phyloP scores from a whole-genome alignment of 1,139 yeast genomes.

The Saccharomyces hybrid region DNA sequence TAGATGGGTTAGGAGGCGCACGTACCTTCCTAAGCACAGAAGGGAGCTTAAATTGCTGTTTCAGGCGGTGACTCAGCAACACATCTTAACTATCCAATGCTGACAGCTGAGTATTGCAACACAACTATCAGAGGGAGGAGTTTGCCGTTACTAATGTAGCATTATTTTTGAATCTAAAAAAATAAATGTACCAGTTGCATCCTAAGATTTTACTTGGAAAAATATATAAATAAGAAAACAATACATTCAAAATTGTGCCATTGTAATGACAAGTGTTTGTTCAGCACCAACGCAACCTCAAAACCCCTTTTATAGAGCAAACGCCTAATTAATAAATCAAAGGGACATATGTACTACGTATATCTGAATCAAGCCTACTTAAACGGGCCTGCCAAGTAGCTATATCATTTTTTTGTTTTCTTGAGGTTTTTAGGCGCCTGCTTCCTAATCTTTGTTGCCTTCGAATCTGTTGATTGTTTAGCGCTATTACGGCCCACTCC shows the following conservation, averaged over 20 bases:
- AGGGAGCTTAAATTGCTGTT: no score
- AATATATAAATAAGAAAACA: background rate
- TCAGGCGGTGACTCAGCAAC: no score
- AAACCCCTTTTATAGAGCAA: background rate
- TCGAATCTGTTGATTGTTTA: constrained; percentile 1
- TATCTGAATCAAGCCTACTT: background rate
- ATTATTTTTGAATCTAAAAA: no score
- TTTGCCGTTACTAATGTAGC: background rate
- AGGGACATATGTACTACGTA: background rate
- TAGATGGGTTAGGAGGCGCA: no score
- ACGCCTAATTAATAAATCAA: background rate
- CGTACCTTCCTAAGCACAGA: no score
- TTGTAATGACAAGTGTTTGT: background rate
- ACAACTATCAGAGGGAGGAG: no score
- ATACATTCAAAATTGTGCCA: background rate
- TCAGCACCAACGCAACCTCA: background rate
- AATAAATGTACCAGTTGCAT: background rate
- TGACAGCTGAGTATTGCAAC: background rate
- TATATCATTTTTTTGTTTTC: background rate
- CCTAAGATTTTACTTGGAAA: background rate
- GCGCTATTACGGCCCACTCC: constrained; percentile 2
- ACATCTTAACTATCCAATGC: background rate
- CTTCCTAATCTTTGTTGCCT: background rate
- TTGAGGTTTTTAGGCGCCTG: background rate
- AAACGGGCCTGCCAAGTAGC: background rate